Base-by-base conservation (phyloP, 108 stramenopile species). In the Fragilaria radians region DNA sequence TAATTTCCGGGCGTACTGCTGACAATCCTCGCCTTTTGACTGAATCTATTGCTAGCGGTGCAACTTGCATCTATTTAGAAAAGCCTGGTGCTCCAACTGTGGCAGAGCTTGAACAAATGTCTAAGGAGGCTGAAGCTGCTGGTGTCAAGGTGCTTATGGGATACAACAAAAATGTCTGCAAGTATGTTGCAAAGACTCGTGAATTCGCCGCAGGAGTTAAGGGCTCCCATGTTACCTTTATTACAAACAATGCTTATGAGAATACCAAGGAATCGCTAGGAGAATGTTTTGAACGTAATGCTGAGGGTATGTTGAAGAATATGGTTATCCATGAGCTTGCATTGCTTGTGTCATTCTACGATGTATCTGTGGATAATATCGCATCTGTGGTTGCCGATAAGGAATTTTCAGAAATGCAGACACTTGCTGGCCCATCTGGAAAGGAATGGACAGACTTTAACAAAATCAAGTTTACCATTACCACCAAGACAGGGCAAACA, bases 281-380 rank as follows among this genome's bases (percentile, higher is more conserved):
- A 66, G 93, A 94, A 73, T 94, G 93, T 80, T 94, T 94, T 74
- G 88, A 89, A 70, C 86, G 93, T 48, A 94, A 94, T 57, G 75
- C 80, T 60, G 93, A 94, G 72, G 93, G 93, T 51, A 91, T 94
- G 89, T 76, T 94, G 30, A 94, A 94, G 82, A 94, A 94, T 79
- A 94, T 94, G 93, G 93, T 89, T 66, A 91, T 94, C 45, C 93
- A 94, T 71, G 93, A 94, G 70, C 74, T 91, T 19, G 90, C 90
- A 31, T 73, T 95, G 14, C 63, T 95, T 47, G 94, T 90, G 11
- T 81, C 81, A 54, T 95, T 91, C 73, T 95, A 82, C 65, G 90
- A 89, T 66, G 90, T 91, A 28, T 67, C 85, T 34, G 89, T 89
- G 34, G 90, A 91, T 57, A 95, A 89, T 67, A 90, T 95, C 67